Evolutionary conservation across 306 rosid species (phyloP), one percentile per base, ranked within the genome.

Genomic region (Hippophae rhamnoides): DNA sequence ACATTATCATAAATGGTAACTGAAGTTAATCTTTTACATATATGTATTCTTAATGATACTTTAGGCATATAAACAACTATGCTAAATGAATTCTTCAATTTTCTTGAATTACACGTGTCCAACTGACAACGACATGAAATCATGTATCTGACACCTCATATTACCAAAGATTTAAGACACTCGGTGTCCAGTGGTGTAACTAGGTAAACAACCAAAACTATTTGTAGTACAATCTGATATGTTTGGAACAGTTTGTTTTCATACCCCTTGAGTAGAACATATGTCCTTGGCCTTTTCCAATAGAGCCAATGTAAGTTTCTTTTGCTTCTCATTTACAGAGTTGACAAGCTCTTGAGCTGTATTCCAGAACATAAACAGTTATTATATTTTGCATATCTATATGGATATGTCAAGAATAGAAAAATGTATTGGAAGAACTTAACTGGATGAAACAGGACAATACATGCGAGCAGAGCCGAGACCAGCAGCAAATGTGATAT

Each of bases 251-350:
- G 38, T 31, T 31, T 63, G 9, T 13, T 8, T 46, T 38, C 59
- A 9, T 72, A 78, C 87, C 81, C 84, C 87, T 44, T 64, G 74
- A 60, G 42, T 71, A 9, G 72, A 71, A 67, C 87, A 78, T 7
- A 81, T 78, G 25, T 64, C 61, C 57, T 72, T 78, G 31, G 87
- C 84, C 64, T 66, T 81, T 54, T 69, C 81, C 67, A 81, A 59
- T 8, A 78, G 52, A 44, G 75, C 79, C 58, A 53, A 47, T 9
- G 68, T 67, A 51, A 75, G 48, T 74, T 70, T 78, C 63, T 68
- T 75, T 13, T 78, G 66, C 56, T 70, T 75, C 46, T 81, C 83
- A 38, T 63, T 63, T 53, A 54, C 54, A 1, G 75, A 66, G 67
- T 49, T 58, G 26, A 62, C 59, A 14, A 69, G 60, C 43, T 69